These are phyloP conservation scores for Tylopilus subfusipes DNA, from an alignment of 768 basidiomycete species.

Conservation along the genomic window DNA sequence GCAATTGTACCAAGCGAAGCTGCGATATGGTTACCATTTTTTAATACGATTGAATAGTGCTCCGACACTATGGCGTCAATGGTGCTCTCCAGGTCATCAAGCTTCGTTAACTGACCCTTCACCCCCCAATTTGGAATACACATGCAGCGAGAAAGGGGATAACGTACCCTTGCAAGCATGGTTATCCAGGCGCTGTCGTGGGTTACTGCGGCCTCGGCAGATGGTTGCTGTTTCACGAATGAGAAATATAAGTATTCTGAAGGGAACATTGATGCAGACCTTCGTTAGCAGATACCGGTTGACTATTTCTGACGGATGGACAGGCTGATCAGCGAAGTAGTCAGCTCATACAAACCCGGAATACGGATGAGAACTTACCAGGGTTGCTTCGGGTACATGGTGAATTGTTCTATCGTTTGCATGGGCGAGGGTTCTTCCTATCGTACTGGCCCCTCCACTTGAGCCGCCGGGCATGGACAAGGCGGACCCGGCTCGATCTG, in stretches of 20 bases:
- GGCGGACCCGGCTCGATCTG: neutral
- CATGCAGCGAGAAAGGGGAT: neutral
- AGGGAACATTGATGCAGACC: neutral
- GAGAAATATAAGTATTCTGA: neutral
- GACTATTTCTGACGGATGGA: neutral
- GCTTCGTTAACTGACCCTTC: neutral
- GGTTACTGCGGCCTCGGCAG: neutral
- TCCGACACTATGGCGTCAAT: no score
- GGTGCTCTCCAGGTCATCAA: neutral
- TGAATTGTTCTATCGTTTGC: neutral
- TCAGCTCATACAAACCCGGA: neutral
- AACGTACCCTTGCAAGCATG: neutral
- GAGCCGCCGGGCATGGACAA: neutral
- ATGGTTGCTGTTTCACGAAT: neutral
- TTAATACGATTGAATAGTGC: no score
- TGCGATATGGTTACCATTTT: no score
- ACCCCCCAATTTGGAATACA: neutral
- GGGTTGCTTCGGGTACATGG: neutral
- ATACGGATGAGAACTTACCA: neutral
- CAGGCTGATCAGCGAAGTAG: neutral
- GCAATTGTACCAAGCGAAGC: no score
- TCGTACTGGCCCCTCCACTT: neutral
- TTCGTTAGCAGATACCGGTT: neutral
- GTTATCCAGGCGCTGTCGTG: neutral
- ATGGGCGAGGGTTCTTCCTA: neutral